Conservation (phyloP, 163 green algal species). For the Scenedesmus sp. region DNA sequence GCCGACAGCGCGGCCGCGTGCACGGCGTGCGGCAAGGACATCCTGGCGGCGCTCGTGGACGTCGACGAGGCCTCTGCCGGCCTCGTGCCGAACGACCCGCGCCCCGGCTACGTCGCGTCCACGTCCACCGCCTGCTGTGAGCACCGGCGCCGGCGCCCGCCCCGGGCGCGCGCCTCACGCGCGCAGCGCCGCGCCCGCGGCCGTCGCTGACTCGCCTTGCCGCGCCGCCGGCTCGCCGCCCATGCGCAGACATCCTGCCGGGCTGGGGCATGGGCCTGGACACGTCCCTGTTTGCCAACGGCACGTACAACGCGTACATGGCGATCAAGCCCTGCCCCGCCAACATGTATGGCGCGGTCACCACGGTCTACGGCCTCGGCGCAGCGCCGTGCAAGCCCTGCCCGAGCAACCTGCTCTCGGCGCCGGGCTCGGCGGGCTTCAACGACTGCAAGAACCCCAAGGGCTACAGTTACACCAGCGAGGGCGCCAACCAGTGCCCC, state of each 20-base stretch:
- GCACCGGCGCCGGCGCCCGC: no score
- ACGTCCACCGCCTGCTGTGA: not conserved
- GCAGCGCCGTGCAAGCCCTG: not conserved
- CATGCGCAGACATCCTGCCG: not conserved
- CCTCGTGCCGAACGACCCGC: not conserved
- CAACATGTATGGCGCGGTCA: not conserved
- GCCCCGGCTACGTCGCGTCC: not conserved
- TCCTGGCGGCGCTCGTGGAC: no score
- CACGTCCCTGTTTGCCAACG: not conserved
- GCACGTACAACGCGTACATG: no score
- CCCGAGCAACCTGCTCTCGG: not conserved
- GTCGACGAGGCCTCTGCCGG: not conserved
- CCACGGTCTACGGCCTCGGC: not conserved
- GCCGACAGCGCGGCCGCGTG: no score
- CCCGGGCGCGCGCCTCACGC: no score
- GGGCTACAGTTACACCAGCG: not conserved
- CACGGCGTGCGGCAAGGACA: no score
- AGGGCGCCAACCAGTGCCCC: constrained; percentile 7
- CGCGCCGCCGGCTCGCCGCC: not conserved
- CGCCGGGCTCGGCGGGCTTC: not conserved
- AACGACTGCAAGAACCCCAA: not conserved
- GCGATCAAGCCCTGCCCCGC: not conserved
- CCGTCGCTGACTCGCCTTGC: not conserved
- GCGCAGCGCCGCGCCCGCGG: no score
- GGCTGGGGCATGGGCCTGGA: constrained; percentile 3